Base-by-base conservation (phyloP, 495 filamentous ascomycete genomes). In the Daldinia decipiens region DNA sequence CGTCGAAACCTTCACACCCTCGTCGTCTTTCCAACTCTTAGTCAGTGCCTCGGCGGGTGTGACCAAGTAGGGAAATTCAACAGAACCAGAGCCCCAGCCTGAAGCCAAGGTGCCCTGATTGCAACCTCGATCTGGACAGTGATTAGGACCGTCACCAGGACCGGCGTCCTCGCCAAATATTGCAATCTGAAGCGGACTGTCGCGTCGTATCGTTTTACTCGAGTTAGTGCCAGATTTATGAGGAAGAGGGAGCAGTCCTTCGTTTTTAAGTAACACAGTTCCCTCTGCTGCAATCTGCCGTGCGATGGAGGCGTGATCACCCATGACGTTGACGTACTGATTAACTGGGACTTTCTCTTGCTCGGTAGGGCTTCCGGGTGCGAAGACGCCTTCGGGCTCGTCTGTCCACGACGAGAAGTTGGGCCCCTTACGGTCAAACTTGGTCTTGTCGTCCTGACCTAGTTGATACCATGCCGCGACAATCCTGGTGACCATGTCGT, bases 401-500 rank as follows among this genome's bases (percentile, higher is more conserved):
- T 92, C 78, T 0, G 92, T 94, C 92, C 93, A 98, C 0, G 91
- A 94, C 2, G 93, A 97, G 79, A 98, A 98, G 78, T 96, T 98
- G 11, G 94, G 94, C 2, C 87, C 89, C 7, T 93, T 80, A 8
- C 86, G 87, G 26, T 91, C 86, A 62, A 88, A 92, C 53, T 82
- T 86, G 15, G 81, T 82, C 79, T 86, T 84, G 55, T 90, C 82
- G 73, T 97, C 93, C 79, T 98, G 94, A 5, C 91, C 88, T 32
- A 97, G 79, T 75, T 96, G 92, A 76, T 96, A 98, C 93, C 93
- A 98, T 0, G 94, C 85, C 0, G 95, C 95, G 3, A 98, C 93
- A 67, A 97, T 90, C 24, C 95, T 88, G 1, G 92, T 92, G 3
- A 89, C 93, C 95, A 99, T 98, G 77, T 99, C 95, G 77, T 98